Evolutionary conservation across 1,284 basidiomycete genomes (phyloP).

Genomic region (Xerocomus nothofagi): DNA sequence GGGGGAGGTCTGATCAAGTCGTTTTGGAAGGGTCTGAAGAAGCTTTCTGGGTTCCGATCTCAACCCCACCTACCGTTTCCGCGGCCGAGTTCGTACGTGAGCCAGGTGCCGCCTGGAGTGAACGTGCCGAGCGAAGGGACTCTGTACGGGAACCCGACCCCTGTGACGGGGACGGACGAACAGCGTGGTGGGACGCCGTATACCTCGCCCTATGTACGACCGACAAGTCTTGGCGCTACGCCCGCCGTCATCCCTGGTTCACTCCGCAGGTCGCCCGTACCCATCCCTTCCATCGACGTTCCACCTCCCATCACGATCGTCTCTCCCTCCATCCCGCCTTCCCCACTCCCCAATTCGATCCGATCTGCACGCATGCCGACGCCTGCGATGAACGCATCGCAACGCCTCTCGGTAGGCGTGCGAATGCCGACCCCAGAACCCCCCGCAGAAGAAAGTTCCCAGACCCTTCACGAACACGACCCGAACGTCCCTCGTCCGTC

Average conservation of each 20-base stretch:
- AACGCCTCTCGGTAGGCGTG: not conserved
- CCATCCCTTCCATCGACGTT: not conserved
- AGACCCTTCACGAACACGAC: constrained; percentile 21
- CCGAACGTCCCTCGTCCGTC: not conserved
- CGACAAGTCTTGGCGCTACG: not conserved
- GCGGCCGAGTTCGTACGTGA: constrained; percentile 1
- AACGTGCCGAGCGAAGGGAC: constrained; percentile 9
- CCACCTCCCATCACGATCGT: constrained; percentile 16
- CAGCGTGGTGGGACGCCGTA: constrained; percentile 3
- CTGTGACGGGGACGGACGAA: constrained; percentile 14
- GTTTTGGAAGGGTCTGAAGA: constrained; percentile 28
- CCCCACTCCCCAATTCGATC: constrained; percentile 2
- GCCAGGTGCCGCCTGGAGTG: constrained; percentile 8
- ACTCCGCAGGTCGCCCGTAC: constrained; percentile 13
- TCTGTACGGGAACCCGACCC: constrained; percentile 14
- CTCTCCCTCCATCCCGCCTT: constrained; percentile 18
- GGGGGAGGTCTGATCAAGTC: constrained; percentile 18
- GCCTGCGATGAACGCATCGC: not conserved
- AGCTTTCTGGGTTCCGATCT: constrained; percentile 12
- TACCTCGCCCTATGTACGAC: constrained; percentile 20
- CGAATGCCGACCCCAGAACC: no score
- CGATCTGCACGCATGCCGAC: constrained; percentile 4
- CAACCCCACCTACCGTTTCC: constrained; percentile 1
- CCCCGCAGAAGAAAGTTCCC: constrained; percentile 16
- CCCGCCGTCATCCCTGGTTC: constrained; percentile 1